Conservation (phyloP, 2,329 filamentous ascomycete species). For the Hirsutella thompsonii region DNA sequence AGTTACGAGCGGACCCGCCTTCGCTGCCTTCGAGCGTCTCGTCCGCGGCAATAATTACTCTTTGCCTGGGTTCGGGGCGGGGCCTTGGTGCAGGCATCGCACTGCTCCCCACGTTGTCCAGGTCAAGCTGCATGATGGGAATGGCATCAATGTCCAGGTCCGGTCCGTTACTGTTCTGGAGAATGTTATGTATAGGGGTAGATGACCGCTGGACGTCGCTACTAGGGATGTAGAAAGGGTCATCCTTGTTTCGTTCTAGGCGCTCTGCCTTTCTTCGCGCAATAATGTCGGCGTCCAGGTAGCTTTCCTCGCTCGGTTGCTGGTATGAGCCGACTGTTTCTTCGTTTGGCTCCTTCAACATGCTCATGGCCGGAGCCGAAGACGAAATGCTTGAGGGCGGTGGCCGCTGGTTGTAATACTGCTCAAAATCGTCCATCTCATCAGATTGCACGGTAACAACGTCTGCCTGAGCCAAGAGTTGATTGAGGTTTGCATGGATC, state of each 20-base stretch:
- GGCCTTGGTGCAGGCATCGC: conserved; percentile 18
- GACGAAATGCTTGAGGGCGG: conserved; percentile 38
- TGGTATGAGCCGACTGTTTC: conserved; percentile 43
- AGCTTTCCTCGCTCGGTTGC: conserved; percentile 48
- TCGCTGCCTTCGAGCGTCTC: conserved; percentile 52
- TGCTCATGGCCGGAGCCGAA: conserved; percentile 37
- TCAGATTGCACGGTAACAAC: conserved; percentile 33
- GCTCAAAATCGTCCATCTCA: conserved; percentile 54
- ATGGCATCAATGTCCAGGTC: conserved; percentile 88
- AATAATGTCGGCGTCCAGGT: conserved; percentile 59
- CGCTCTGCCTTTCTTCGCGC: conserved; percentile 66
- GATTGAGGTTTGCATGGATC: conserved; percentile 63
- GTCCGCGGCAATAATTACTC: conserved; percentile 57
- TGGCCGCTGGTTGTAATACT: conserved; percentile 48
- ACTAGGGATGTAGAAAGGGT: conserved; percentile 80
- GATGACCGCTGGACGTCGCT: conserved; percentile 47
- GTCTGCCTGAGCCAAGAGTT: conserved; percentile 50
- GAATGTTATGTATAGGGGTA: conserved; percentile 68
- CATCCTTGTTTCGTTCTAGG: conserved; percentile 72
- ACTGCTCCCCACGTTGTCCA: conserved; percentile 38
- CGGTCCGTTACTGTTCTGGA: conserved; percentile 58
- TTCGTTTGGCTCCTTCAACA: conserved; percentile 36
- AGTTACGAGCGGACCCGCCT: conserved; percentile 31
- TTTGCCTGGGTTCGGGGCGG: conserved; percentile 35
- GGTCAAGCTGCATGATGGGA: conserved; percentile 84